A percentile compares a stretch with the other conserved stretches of the same genome.
Evolutionary conservation across 352 stramenopile genomes (phyloP).

Genomic region (Globisporangium cederbergense): DNA sequence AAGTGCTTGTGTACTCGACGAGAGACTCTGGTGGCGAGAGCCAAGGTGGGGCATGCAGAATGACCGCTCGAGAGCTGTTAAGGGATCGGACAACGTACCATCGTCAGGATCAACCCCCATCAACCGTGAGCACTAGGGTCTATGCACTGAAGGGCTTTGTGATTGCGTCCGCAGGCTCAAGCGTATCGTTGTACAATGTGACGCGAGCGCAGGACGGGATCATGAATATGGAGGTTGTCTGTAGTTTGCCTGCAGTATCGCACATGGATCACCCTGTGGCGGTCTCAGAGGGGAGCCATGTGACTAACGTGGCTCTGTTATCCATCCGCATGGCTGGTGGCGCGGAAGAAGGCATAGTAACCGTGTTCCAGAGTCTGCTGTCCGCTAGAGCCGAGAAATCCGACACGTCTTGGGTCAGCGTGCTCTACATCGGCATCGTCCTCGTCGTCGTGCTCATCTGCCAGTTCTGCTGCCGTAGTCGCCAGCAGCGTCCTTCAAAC

Average conservation of each 20-base stretch:
- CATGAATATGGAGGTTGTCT: constrained; percentile 5
- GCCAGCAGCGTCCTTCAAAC: constrained; percentile 1
- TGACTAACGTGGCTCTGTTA: constrained; percentile 22
- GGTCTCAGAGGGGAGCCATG: constrained; percentile 28
- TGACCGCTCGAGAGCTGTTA: constrained; percentile 7
- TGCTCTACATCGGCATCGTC: constrained; percentile 20
- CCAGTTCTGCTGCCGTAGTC: constrained; percentile 28
- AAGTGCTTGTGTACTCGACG: constrained; percentile 39
- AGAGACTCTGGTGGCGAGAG: constrained; percentile 4
- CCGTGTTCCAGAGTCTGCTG: constrained; percentile 37
- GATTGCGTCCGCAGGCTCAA: background rate
- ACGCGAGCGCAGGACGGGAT: background rate
- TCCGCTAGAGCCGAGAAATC: constrained; percentile 15
- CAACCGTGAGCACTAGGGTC: background rate
- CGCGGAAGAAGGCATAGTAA: background rate
- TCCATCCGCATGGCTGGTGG: background rate
- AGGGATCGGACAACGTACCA: background rate
- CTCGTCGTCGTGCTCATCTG: constrained; percentile 24
- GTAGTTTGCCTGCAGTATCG: background rate
- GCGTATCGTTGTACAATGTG: constrained; percentile 16
- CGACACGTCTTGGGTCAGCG: constrained; percentile 24
- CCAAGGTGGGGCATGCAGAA: background rate
- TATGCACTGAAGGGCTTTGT: constrained; percentile 15
- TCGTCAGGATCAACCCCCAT: too few species aligned
- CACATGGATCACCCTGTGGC: constrained; percentile 1